Evolutionary conservation across 495 filamentous ascomycete species (phyloP), one percentile per base, ranked within the genome.

Genomic region (Penicillium roqueforti): DNA sequence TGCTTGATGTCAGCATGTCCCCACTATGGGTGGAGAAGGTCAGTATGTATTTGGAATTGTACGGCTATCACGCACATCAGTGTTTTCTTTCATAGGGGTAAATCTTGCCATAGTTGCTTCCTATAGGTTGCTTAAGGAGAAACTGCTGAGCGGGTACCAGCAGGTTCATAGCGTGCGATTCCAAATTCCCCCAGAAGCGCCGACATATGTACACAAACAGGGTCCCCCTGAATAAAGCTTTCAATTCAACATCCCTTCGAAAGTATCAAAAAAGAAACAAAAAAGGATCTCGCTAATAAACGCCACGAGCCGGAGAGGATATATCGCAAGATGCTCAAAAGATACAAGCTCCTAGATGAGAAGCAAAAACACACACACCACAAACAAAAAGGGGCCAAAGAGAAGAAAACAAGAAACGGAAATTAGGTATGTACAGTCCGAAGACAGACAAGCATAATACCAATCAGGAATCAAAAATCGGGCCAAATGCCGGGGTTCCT

Each of bases 381-480:
- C 28, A n/a, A 28, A 29, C 7, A 38, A 19, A 40, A 23, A 28
- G 26, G 26, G 13, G n/a, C 4, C 9, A 31, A 28, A 38, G 10
- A 46, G 44, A 41, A 55, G 10, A 46, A 48, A 41, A 55, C 44
- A 22, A 41, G 28, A 58, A 47, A 23, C 18, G 18, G 36, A 56
- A 20, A 18, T 20, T 14, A 45, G 6, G 3, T 46, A 28, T 28
- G 19, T 18, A 10, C 36, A n/a, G 8, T 13, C 10, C 3, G 4
- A 6, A 39, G 20, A 40, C 46, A 54, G 28, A 31, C 38, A 49
- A 54, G n/a, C n/a, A 38, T 45, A 20, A 20, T 36, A 37, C 8
- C 14, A 29, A 45, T 77, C 68, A 91, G 25, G 87, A 91, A 73
- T 92, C 89, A 67, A 88, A 92, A 56, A 93, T 87, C 6, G 88